Evolutionary conservation across 306 rosid species (phyloP).

Genomic region (Vachellia collinsii): DNA sequence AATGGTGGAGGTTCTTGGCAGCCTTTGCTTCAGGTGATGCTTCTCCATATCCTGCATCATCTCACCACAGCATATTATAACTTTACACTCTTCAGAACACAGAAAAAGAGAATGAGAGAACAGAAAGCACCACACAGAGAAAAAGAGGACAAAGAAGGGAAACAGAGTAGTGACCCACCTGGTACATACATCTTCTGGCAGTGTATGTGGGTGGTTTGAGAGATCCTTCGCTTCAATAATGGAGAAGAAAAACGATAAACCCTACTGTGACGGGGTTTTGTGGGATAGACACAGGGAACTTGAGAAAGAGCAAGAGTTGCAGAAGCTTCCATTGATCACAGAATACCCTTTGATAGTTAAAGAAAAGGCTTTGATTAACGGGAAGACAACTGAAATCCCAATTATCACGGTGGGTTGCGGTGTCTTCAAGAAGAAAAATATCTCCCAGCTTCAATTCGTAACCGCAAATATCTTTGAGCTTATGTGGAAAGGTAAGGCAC

Average conservation of each 20-base stretch:
- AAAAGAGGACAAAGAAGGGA: background rate
- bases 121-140: background rate
- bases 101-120: background rate
- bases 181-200: constrained; percentile 94
- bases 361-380: constrained; percentile 16
- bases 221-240: constrained; percentile 45
- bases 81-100: background rate
- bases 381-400: constrained; percentile 7
- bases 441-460: constrained; percentile 37
- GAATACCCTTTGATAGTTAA: constrained; percentile 8
- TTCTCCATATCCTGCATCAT: constrained; percentile 83
- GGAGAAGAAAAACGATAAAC: constrained; percentile 47
- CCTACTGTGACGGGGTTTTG: constrained; percentile 43
- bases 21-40: constrained; percentile 94
- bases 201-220: constrained; percentile 51
- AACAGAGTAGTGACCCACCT: constrained; percentile 59
- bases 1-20: constrained; percentile 76
- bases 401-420: constrained; percentile 17
- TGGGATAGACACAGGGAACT: constrained; percentile 57
- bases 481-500: constrained; percentile 12
- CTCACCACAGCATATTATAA: background rate
- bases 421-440: constrained; percentile 37
- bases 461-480: constrained; percentile 49
- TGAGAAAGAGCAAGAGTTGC: constrained; percentile 55
- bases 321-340: constrained; percentile 64